Percentiles rank a stretch among this genome's conserved stretches.
These are phyloP conservation scores for Starmerella cellae DNA, from an alignment of 805 yeast species.

Conservation along the genomic window DNA sequence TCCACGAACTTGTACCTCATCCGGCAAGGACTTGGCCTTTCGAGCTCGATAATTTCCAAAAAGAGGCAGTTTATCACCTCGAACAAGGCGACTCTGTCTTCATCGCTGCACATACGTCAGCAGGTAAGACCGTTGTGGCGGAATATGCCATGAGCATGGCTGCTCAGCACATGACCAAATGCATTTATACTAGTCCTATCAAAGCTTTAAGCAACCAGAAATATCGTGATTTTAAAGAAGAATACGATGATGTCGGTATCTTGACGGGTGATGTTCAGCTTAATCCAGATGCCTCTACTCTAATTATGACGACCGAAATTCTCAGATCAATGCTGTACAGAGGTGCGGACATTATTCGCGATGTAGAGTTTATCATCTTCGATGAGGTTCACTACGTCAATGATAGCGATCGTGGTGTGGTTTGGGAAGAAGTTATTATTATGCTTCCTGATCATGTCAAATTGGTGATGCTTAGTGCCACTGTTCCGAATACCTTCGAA, in stretches of 20 bases:
- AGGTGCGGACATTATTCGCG: conserved; percentile 92
- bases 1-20: conserved; percentile 75
- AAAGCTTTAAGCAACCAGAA: conserved; percentile 84
- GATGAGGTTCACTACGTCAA: conserved; percentile 98
- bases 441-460: conserved; percentile 96
- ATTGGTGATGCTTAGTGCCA: conserved; percentile 80
- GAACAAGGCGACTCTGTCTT: conserved; percentile 98
- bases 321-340: conserved; percentile 87
- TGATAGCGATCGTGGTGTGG: conserved; percentile 94
- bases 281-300: conserved; percentile 88
- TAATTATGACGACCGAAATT: conserved; percentile 96
- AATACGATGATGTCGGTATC: conserved; percentile 79
- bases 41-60: conserved; percentile 86
- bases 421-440: conserved; percentile 98
- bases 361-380: conserved; percentile 92
- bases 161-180: conserved; percentile 85
- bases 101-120: conserved; percentile 97
- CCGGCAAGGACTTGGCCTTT: conserved; percentile 94
- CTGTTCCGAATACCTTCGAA: conserved; percentile 96
- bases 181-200: conserved; percentile 91
- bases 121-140: conserved; percentile 97
- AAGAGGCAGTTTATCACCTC: conserved; percentile 89
- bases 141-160: conserved; percentile 98
- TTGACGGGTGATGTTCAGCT: conserved; percentile 97
- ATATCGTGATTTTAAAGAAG: conserved; percentile 72